A percentile compares a stretch with the other conserved stretches of the same genome.
phyloP scores from a whole-genome alignment of 2,329 filamentous ascomycete species.

The Incumbomyces delicatus region DNA sequence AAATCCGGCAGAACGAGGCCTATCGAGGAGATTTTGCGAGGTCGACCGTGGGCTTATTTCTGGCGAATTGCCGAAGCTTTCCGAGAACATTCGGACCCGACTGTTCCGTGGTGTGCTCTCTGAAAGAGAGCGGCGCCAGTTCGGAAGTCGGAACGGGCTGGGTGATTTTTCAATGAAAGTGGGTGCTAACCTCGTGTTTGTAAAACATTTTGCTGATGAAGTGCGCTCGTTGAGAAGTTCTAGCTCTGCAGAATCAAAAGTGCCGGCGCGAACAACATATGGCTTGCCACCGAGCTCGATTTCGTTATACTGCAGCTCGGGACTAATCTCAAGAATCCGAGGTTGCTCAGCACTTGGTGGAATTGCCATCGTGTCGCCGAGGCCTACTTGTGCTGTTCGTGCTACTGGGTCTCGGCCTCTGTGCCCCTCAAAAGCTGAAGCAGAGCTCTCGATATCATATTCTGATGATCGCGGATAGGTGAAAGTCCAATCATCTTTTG shows the following conservation, averaged over 20 bases:
- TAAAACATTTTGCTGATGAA: not conserved
- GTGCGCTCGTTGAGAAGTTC: slow-evolving; percentile 11
- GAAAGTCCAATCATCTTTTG: slow-evolving; percentile 20
- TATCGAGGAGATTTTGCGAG: not conserved
- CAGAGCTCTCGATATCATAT: slow-evolving; percentile 19
- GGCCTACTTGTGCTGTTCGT: no score
- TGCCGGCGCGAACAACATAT: slow-evolving; percentile 14
- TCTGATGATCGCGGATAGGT: slow-evolving; percentile 20
- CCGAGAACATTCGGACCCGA: not conserved
- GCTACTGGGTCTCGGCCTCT: slow-evolving; percentile 16
- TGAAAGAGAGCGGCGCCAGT: slow-evolving; percentile 10
- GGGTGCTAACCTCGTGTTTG: not conserved
- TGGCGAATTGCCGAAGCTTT: not conserved
- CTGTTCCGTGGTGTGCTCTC: slow-evolving; percentile 19
- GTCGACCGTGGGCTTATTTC: slow-evolving; percentile 2
- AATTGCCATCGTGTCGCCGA: no score
- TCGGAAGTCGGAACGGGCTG: slow-evolving; percentile 7
- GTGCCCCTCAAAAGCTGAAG: slow-evolving; percentile 15
- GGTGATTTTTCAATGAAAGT: not conserved
- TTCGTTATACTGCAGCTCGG: not conserved
- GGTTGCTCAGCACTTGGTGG: no score
- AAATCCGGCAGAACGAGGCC: not conserved
- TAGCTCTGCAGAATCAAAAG: slow-evolving; percentile 17
- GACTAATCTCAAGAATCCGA: no score
- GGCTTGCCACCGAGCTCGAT: slow-evolving; percentile 18